Base-by-base conservation (phyloP, 208 protist genomes). In the Angomonas desouzai region DNA sequence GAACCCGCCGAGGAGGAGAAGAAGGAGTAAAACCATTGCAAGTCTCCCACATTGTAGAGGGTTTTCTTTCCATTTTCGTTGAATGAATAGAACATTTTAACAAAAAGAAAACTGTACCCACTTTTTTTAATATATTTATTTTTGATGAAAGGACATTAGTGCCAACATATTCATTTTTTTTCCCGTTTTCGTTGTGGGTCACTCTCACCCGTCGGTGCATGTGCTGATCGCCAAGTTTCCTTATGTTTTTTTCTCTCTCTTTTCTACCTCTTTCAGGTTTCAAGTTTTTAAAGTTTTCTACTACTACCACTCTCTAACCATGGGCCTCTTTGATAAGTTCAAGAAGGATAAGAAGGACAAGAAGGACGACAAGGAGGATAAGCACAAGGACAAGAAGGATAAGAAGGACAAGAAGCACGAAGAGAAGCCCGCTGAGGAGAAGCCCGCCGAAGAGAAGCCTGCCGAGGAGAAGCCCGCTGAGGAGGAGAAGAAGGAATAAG, bases 221-320 rank as follows among this genome's bases (percentile, higher is more conserved):
- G n/a, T n/a, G n/a, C n/a, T n/a, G n/a, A n/a, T n/a, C n/a, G n/a
- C n/a, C n/a, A n/a, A n/a, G n/a, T n/a, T n/a, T n/a, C n/a, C n/a
- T n/a, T 57, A 16, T 57, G 11, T 56, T 20, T 66, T 56, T 66
- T 28, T 66, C 6, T 34, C 16, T 66, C n/a, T 22, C 6, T 48
- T 27, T 23, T 64, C 6, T 43, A 18, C 13, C 36, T 43, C 36
- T 6, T n/a, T n/a, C n/a, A n/a, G n/a, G 9, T 53, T n/a, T 27
- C n/a, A n/a, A 20, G n/a, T 53, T 53, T 53, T 53, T n/a, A 25
- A 6, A 20, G 6, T 53, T 25, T 53, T 20, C 9, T 20, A 25
- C 13, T 53, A 28, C n/a, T n/a, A 53, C 6, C 23, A 27, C 47
- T 18, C 36, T 43, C 36, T 13, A 43, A 43, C 36, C 36, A 43